phyloP scores from a whole-genome alignment of 306 rosid genomes.

The Begonia fuchsioides region DNA sequence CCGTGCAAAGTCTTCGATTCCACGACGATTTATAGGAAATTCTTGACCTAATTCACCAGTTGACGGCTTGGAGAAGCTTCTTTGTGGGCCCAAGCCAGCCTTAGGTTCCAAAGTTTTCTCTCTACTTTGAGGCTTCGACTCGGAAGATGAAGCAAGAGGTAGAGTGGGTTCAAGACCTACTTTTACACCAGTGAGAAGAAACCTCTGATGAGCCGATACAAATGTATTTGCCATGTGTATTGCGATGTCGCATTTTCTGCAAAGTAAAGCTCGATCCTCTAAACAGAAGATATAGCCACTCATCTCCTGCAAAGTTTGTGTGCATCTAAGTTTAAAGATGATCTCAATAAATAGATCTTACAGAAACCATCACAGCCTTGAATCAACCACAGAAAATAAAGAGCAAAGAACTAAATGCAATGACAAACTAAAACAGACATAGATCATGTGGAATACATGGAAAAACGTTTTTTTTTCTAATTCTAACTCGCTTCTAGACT shows the following conservation, averaged over 20 bases:
- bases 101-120: slow-evolving; percentile 30
- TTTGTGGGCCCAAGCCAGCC: slow-evolving; percentile 18
- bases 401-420: no score
- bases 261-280: slow-evolving; percentile 66
- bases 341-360: no score
- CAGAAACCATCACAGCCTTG: no score
- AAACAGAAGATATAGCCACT: slow-evolving; percentile 79
- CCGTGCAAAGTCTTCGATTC: slow-evolving; percentile 29
- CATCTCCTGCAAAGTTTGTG: slow-evolving; percentile 31
- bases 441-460: no score
- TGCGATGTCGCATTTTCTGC: slow-evolving; percentile 26
- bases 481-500: no score
- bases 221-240: slow-evolving; percentile 19
- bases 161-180: slow-evolving; percentile 18
- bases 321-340: no score
- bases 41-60: slow-evolving; percentile 24
- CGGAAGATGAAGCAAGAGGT: slow-evolving; percentile 27
- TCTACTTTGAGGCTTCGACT: slow-evolving; percentile 25
- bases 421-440: no score
- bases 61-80: slow-evolving; percentile 20
- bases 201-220: slow-evolving; percentile 15
- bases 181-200: slow-evolving; percentile 19
- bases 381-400: no score
- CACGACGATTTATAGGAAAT: slow-evolving; percentile 19
- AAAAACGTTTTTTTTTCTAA: no score